phyloP scores from a whole-genome alignment of 2,329 filamentous ascomycete species.

The Davidsoniella eucalypti region DNA sequence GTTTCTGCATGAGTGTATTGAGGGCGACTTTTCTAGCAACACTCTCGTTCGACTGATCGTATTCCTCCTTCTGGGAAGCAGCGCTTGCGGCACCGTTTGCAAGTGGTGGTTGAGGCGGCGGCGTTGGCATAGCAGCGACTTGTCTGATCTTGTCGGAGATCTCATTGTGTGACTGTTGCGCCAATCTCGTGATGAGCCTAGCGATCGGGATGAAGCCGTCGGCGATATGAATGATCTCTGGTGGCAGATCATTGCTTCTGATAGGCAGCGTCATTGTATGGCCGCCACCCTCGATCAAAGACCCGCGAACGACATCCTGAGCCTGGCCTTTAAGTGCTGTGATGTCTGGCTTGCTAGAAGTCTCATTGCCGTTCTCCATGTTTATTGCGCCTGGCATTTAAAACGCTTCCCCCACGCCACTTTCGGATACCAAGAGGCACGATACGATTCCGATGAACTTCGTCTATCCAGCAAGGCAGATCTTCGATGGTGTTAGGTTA shows the following conservation, averaged over 20 bases:
- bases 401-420: slow-evolving; percentile 3
- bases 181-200: slow-evolving; percentile 57
- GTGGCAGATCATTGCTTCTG: slow-evolving; percentile 41
- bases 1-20: slow-evolving; percentile 61
- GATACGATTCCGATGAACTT: too few species aligned
- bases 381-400: slow-evolving; percentile 36
- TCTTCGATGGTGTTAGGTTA: too few species aligned
- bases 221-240: slow-evolving; percentile 54
- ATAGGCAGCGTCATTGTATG: slow-evolving; percentile 5
- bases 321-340: slow-evolving; percentile 21
- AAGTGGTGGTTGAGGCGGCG: slow-evolving; percentile 19
- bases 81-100: slow-evolving; percentile 32
- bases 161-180: slow-evolving; percentile 69
- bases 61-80: slow-evolving; percentile 14
- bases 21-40: slow-evolving; percentile 59
- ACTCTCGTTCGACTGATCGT: slow-evolving; percentile 46
- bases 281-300: not conserved
- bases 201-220: slow-evolving; percentile 62
- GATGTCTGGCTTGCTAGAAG: slow-evolving; percentile 21
- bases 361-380: slow-evolving; percentile 33
- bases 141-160: slow-evolving; percentile 54
- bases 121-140: slow-evolving; percentile 51
- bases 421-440: too few species aligned
- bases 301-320: slow-evolving; percentile 4
- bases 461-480: too few species aligned